These are phyloP conservation scores for Oxalis stricta DNA, from an alignment of 441 rosid species.

Conservation along the genomic window DNA sequence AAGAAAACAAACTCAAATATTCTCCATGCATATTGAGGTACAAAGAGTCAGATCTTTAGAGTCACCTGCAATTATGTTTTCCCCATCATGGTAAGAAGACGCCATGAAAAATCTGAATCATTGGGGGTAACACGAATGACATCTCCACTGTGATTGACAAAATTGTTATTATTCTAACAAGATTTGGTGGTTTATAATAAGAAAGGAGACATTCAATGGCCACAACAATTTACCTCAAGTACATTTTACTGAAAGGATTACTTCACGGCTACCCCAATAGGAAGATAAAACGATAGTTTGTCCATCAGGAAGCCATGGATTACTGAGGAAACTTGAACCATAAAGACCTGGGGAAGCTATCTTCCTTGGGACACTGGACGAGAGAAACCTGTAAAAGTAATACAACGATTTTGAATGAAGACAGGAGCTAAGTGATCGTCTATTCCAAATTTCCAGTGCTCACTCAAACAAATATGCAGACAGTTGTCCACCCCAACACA, in stretches of 20 bases:
- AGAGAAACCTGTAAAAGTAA: conserved; percentile 60
- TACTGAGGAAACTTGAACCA: conserved; percentile 25
- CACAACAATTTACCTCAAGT: conserved; percentile 33
- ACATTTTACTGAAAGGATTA: conserved; percentile 54
- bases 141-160: conserved; percentile 43
- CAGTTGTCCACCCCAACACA: no score
- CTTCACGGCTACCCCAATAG: conserved; percentile 60
- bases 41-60: no score
- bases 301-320: conserved; percentile 93
- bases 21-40: no score
- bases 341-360: conserved; percentile 90
- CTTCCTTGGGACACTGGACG: conserved; percentile 54
- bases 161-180: conserved; percentile 6
- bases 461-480: no score
- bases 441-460: no score
- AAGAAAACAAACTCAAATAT: no score
- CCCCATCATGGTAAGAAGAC: conserved; percentile 55
- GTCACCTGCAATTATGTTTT: conserved; percentile 73
- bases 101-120: conserved; percentile 63
- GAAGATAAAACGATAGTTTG: conserved; percentile 63
- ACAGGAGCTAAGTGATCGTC: neutral
- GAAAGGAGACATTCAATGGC: conserved; percentile 1
- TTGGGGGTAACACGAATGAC: conserved; percentile 51
- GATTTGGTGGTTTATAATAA: no score
- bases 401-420: conserved; percentile 8